phyloP scores from a whole-genome alignment of 805 yeast genomes.

The Suhomyces canberraensis region DNA sequence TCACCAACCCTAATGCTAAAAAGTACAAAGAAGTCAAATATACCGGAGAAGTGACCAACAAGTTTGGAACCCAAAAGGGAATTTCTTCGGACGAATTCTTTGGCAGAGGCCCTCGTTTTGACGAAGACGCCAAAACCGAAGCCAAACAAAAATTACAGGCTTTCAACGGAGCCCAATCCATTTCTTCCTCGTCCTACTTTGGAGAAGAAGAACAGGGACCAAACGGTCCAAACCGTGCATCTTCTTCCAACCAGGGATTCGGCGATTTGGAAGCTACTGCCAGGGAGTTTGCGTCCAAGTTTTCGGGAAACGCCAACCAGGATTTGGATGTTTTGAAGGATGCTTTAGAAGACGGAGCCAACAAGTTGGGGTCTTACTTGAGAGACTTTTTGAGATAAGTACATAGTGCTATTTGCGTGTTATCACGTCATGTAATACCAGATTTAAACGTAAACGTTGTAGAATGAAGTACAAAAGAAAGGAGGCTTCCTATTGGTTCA shows the following conservation, averaged over 20 bases:
- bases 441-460: too few species aligned
- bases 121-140: slow-evolving; percentile 71
- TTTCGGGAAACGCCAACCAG: slow-evolving; percentile 76
- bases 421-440: too few species aligned
- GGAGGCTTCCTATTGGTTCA: too few species aligned
- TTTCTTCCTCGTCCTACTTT: slow-evolving; percentile 88
- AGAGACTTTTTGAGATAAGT: slow-evolving; percentile 73
- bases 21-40: slow-evolving; percentile 57
- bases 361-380: slow-evolving; percentile 77
- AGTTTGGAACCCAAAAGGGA: slow-evolving; percentile 87
- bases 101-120: slow-evolving; percentile 79
- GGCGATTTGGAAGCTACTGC: slow-evolving; percentile 56
- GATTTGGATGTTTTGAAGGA: slow-evolving; percentile 87
- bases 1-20: slow-evolving; percentile 34
- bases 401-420: too few species aligned
- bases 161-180: slow-evolving; percentile 83
- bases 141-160: slow-evolving; percentile 78
- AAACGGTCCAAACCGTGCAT: slow-evolving; percentile 19
- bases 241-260: slow-evolving; percentile 24
- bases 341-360: slow-evolving; percentile 92
- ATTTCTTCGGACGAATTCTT: slow-evolving; percentile 94
- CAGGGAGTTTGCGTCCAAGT: slow-evolving; percentile 62
- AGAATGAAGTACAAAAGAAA: too few species aligned
- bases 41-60: slow-evolving; percentile 70
- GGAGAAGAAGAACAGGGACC: slow-evolving; percentile 64